Base-by-base conservation (phyloP, 2,329 filamentous ascomycete species). In the Rutstroemia sydowiana region DNA sequence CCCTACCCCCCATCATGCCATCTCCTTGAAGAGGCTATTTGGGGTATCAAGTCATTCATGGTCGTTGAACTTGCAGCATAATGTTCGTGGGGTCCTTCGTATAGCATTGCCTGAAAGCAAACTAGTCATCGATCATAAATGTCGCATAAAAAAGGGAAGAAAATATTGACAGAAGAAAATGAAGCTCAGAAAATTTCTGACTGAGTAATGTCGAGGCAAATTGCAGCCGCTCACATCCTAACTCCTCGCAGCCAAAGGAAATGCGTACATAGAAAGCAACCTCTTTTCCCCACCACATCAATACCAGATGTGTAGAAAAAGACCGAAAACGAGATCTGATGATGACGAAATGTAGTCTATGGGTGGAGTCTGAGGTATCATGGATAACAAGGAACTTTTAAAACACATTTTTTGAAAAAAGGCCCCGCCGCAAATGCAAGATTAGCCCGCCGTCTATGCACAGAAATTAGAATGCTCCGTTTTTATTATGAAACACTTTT, bases 371-470 rank as follows among this genome's bases (percentile, higher is more conserved):
- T 60, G 65, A 72, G 70, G 70, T 73, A 73, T 73, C 70, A 72
- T 71, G 63, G 65, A 61, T 66, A 64, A 59, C 59, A 64, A 65
- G 64, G 63, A 72, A 71, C 68, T 72, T 72, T 73, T 72, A 62
- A 66, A 64, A 71, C 69, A 71, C 68, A 65, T 70, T 63, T 61
- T 59, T 55, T n/a, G 59, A 64, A 61, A 66, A 43, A 41, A 66
- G 62, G 57, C 54, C 65, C 66, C 61, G 58, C 66, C 67, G 65
- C 67, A 71, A 71, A 73, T 73, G 70, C 70, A 71, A 69, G 61
- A 70, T 68, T 61, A 65, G 61, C 55, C 68, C 67, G 64, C 66
- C 67, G 65, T 72, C 68, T 72, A 73, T 71, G 69, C 66, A 68
- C 68, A 66, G 65, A 70, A 65, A 72, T 71, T 68, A 69, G 65